Conservation (phyloP, 768 basidiomycete species). For the Favolaschia claudopus region DNA sequence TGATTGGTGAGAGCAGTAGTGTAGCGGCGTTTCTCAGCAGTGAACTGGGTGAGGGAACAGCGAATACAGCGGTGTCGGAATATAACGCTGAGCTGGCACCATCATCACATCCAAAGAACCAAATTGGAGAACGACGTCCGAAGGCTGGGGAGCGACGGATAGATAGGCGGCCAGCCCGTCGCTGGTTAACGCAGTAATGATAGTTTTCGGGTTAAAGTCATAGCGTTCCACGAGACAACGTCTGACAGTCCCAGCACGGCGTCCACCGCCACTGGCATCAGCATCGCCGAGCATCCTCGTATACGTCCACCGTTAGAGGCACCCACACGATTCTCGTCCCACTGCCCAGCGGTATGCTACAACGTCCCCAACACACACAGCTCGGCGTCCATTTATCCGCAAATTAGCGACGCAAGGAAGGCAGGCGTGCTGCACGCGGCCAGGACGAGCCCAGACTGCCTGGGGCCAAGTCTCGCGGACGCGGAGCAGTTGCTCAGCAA, state of each 20-base stretch:
- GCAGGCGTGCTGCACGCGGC: slow-evolving; percentile 76
- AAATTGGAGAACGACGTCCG: slow-evolving; percentile 81
- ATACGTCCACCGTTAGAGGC: slow-evolving; percentile 79
- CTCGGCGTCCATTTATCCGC: slow-evolving; percentile 78
- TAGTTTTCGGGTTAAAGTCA: slow-evolving; percentile 83
- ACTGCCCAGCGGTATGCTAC: slow-evolving; percentile 57
- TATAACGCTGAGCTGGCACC: slow-evolving; percentile 76
- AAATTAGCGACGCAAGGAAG: slow-evolving; percentile 74
- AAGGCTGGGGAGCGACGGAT: slow-evolving; percentile 73
- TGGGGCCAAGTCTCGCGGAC: slow-evolving; percentile 81
- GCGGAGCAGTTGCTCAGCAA: slow-evolving; percentile 78
- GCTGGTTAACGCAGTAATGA: slow-evolving; percentile 78
- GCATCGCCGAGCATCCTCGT: slow-evolving; percentile 84
- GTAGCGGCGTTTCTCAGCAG: slow-evolving; percentile 76
- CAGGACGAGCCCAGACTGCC: slow-evolving; percentile 82
- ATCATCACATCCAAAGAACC: slow-evolving; percentile 84
- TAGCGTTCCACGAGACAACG: slow-evolving; percentile 82
- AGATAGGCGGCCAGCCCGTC: slow-evolving; percentile 81
- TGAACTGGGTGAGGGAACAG: slow-evolving; percentile 86
- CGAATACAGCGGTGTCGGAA: slow-evolving; percentile 77
- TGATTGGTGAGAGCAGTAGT: slow-evolving; percentile 73
- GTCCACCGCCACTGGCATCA: slow-evolving; percentile 68
- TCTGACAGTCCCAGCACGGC: slow-evolving; percentile 70
- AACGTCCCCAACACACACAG: slow-evolving; percentile 83
- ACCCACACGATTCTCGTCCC: slow-evolving; percentile 83